Conservation (phyloP, 768 basidiomycete genomes). For the Fomitopsis serialis region DNA sequence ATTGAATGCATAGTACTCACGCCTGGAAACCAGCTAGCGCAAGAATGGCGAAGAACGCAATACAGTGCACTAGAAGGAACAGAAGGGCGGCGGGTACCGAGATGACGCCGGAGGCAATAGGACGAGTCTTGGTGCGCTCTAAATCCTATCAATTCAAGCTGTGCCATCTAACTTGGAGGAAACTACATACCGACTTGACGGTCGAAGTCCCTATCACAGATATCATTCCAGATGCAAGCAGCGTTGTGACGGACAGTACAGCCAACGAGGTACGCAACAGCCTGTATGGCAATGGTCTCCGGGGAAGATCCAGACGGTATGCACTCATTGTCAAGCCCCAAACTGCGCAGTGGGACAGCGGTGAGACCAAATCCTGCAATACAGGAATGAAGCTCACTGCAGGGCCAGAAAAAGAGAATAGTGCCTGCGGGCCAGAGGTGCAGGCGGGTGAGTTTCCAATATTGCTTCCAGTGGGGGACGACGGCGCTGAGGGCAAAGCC, state of each 20-base stretch:
- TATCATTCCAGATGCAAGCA: conserved; percentile 20
- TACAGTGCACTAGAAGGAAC: conserved; percentile 14
- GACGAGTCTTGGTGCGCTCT: conserved; percentile 31
- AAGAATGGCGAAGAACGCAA: conserved; percentile 6
- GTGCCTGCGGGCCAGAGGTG: conserved; percentile 19
- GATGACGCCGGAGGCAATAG: conserved; percentile 28
- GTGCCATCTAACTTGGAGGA: not conserved
- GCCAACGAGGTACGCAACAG: conserved; percentile 13
- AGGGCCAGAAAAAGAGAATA: conserved; percentile 21
- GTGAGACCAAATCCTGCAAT: not conserved
- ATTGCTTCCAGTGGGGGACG: not conserved
- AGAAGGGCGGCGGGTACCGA: conserved; percentile 25
- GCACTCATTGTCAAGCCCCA: conserved; percentile 21
- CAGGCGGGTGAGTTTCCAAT: conserved; percentile 18
- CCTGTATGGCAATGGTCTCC: conserved; percentile 2
- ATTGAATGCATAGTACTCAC: not conserved
- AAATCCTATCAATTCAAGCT: not conserved
- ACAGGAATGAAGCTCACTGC: conserved; percentile 9
- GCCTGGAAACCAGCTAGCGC: conserved; percentile 9
- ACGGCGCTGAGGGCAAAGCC: not conserved
- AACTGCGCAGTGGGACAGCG: conserved; percentile 6
- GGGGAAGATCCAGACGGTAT: conserved; percentile 9
- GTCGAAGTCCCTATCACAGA: conserved; percentile 27
- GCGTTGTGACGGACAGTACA: conserved; percentile 18
- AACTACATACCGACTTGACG: conserved; percentile 28